Percentiles rank a stretch among this genome's conserved stretches.
Conservation (phyloP, 768 basidiomycete species). For the Suillus tomentosus region DNA sequence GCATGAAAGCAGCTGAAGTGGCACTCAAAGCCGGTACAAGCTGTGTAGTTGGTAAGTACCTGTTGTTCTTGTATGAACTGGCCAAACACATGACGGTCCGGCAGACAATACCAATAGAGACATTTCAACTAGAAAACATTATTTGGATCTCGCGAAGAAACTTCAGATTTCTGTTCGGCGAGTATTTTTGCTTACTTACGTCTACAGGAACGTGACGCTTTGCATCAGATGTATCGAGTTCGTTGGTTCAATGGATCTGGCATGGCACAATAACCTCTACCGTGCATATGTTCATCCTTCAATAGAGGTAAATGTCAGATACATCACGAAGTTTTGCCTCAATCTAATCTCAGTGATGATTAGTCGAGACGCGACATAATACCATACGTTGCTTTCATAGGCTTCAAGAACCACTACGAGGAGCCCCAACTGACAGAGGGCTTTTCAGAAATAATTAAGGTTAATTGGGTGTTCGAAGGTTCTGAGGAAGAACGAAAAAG, state of each 20-base stretch:
- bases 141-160: slow-evolving; percentile 66
- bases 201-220: neutral
- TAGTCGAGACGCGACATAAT: slow-evolving; percentile 54
- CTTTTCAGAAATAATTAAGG: slow-evolving; percentile 69
- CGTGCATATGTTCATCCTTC: slow-evolving; percentile 66
- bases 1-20: slow-evolving; percentile 63
- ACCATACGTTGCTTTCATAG: slow-evolving; percentile 59
- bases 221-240: slow-evolving; percentile 70
- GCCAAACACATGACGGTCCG: slow-evolving; percentile 6
- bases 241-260: slow-evolving; percentile 73
- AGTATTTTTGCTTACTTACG: slow-evolving; percentile 12
- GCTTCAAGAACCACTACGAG: slow-evolving; percentile 64
- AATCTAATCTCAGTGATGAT: neutral
- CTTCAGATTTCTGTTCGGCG: slow-evolving; percentile 59
- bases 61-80: neutral
- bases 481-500: slow-evolving; percentile 63
- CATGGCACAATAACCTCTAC: slow-evolving; percentile 94
- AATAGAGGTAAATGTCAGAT: slow-evolving; percentile 23
- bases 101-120: slow-evolving; percentile 94
- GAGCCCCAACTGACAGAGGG: slow-evolving; percentile 71
- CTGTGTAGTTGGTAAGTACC: slow-evolving; percentile 73
- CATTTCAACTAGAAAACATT: slow-evolving; percentile 62
- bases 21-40: slow-evolving; percentile 57
- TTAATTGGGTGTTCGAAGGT: slow-evolving; percentile 84
- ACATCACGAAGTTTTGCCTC: neutral